Evolutionary conservation across 352 stramenopile genomes (phyloP), one percentile per base, ranked within the genome.

Genomic region (Halophytophthora polymorphica): DNA sequence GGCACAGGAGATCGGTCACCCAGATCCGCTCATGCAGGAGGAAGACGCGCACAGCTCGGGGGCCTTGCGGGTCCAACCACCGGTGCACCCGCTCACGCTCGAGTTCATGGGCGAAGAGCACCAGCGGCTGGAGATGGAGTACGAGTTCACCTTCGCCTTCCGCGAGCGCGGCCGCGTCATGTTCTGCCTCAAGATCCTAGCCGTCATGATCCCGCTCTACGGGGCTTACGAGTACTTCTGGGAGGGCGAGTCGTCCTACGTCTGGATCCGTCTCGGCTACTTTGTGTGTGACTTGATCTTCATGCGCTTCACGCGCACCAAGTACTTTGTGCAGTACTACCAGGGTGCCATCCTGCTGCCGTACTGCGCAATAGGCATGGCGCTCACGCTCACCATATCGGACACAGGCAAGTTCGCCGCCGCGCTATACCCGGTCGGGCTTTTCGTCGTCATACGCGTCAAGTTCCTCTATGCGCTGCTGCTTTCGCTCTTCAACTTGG

Each of bases 41-140:
- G 81, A 92, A 21, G 76, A 89, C 23, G 54, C 69, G 0, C 80
- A 90, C 19, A 88, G 69, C 23, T 86, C 75, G 11, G 61, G 75
- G 0, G 77, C 73, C 0, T 51, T 90, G 6, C 80, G 79, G 14
- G 68, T 88, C 7, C 81, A 92, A 34, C 80, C 78, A 23, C 71
- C 64, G 3, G 69, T 94, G 1, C 83, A 92, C 23, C 83, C 83
- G 1, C 63, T 94, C 13, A 91, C 83, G 1, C 53, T 92, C 0
- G 81, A 91, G 36, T 94, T 94, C 28, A 92, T 92, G 81, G 83
- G 83, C 1, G 83, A 94, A 38, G 70, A 92, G 44, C 75, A 92
- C 18, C 74, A 89, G 48, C 66, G 80, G 39, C 65, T 94, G 4
- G 81, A 94, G 47, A 64, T 48, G 25, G 79, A 91, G 56, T 94